A percentile compares a stretch with the other conserved stretches of the same genome.
Conservation (phyloP, 768 basidiomycete species). For the Dacryopinax primogenitus region DNA sequence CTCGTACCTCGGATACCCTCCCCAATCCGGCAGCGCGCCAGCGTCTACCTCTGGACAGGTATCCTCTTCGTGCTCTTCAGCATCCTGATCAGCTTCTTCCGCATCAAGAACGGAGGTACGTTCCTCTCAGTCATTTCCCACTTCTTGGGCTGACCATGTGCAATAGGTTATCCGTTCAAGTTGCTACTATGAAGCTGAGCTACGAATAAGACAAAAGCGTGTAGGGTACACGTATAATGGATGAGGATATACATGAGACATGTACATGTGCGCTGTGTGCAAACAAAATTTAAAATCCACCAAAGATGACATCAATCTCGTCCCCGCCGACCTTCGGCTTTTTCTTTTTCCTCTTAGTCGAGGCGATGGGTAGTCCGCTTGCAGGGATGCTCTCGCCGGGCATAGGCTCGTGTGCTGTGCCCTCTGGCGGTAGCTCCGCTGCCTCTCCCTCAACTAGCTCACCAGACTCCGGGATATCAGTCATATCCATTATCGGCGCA, state of each 20-base stretch:
- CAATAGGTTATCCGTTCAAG: constrained; percentile 24
- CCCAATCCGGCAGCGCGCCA: constrained; percentile 61
- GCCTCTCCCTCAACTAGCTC: too few species aligned
- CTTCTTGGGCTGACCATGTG: constrained; percentile 6
- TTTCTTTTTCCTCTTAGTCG: neutral
- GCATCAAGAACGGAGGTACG: constrained; percentile 77
- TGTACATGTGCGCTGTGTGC: neutral
- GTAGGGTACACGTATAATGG: neutral
- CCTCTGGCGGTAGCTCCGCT: too few species aligned
- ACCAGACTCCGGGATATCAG: too few species aligned
- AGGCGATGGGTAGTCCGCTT: neutral
- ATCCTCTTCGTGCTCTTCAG: constrained; percentile 78
- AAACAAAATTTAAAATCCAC: neutral
- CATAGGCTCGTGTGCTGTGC: neutral
- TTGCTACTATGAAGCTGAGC: constrained; percentile 22
- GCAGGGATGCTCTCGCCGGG: neutral
- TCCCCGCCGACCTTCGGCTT: neutral
- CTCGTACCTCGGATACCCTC: constrained; percentile 60
- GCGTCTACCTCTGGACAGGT: constrained; percentile 78
- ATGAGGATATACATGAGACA: neutral
- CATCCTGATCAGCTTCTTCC: constrained; percentile 73
- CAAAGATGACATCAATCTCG: neutral
- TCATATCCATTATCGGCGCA: neutral
- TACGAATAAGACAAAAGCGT: neutral
- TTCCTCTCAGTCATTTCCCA: neutral